Conservation (phyloP, 108 stramenopile species). For the Pseudonitzschia pungens region DNA sequence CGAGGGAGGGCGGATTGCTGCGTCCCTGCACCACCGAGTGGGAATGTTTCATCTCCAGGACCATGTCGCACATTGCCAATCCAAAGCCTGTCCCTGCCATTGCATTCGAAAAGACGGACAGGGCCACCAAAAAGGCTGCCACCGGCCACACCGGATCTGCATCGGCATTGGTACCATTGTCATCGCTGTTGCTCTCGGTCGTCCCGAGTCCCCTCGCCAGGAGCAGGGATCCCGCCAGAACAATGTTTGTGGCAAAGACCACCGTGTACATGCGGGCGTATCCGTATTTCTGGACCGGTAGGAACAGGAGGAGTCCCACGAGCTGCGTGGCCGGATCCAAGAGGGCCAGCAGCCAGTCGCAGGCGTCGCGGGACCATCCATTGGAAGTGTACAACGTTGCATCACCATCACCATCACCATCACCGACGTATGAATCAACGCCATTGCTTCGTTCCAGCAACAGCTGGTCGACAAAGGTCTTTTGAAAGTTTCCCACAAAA, state of each 20-base stretch:
- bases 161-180: too few relatives aligned
- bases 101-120: constrained; percentile 24
- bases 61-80: constrained; percentile 44
- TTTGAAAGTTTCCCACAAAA: constrained; percentile 29
- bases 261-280: constrained; percentile 23
- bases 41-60: constrained; percentile 32
- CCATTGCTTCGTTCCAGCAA: background rate
- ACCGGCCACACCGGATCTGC: constrained; percentile 1
- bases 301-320: constrained; percentile 20
- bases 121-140: constrained; percentile 16
- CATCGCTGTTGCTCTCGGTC: background rate
- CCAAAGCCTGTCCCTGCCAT: constrained; percentile 23
- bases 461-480: constrained; percentile 40
- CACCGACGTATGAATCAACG: background rate
- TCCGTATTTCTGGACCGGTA: constrained; percentile 38
- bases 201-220: background rate
- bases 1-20: constrained; percentile 31
- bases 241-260: constrained; percentile 28
- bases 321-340: constrained; percentile 22
- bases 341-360: constrained; percentile 26
- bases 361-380: constrained; percentile 18
- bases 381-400: too few relatives aligned
- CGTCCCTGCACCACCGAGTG: constrained; percentile 22
- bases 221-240: background rate
- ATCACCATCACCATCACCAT: too few relatives aligned